Conservation (phyloP, 345 rosid species). For the Salix viminalis region DNA sequence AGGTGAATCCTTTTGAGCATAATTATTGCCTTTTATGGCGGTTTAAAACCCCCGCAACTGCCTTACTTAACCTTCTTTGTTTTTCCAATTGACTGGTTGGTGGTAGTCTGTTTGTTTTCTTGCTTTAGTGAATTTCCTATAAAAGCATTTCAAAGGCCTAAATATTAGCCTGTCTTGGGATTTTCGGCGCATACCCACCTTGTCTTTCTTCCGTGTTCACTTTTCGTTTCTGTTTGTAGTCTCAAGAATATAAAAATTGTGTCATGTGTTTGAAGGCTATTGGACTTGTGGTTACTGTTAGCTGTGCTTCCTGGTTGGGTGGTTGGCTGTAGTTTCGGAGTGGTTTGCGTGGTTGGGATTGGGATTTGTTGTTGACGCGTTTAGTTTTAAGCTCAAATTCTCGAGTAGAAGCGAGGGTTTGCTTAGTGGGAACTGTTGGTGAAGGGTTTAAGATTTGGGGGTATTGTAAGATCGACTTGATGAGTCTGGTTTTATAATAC, state of each 20-base stretch:
- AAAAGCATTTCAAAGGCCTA: neutral
- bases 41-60: neutral
- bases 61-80: constrained; percentile 14
- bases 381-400: neutral
- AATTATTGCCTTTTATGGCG: neutral
- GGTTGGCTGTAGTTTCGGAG: neutral
- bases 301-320: neutral
- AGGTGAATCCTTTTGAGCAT: neutral
- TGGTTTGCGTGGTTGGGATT: neutral
- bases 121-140: neutral
- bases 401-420: neutral
- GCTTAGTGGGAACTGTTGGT: neutral
- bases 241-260: neutral
- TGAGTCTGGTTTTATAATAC: neutral
- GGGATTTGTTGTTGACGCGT: neutral
- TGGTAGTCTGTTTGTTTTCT: neutral
- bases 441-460: constrained; percentile 9
- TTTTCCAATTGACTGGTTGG: constrained; percentile 25
- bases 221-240: neutral
- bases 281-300: neutral
- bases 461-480: constrained; percentile 5
- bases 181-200: neutral
- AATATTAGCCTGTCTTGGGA: neutral
- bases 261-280: neutral
- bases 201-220: neutral